Evolutionary conservation across 768 basidiomycete genomes (phyloP), one percentile per base, ranked within the genome.

Genomic region (Lentinula boryana): DNA sequence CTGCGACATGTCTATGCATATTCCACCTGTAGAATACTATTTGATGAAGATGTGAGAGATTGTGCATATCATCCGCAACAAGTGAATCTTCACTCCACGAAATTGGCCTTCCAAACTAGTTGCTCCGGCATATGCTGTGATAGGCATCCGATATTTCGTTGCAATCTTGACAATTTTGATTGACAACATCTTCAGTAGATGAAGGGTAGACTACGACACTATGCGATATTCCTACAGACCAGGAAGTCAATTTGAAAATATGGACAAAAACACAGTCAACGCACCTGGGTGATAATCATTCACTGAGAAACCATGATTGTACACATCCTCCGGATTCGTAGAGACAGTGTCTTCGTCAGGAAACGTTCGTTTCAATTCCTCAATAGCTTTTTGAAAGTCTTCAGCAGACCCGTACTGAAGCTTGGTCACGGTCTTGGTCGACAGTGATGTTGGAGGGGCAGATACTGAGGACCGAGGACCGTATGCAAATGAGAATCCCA

Each of bases 31-130:
- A 10, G 69, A 61, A 65, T 76, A 73, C 78, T 80, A 60, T 27
- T n/a, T 12, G 36, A 57, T 46, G 50, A 27, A 40, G 38, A 6
- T 61, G n/a, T 59, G 43, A 48, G 43, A 15, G 12, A 57, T 15
- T 18, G 18, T 36, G 36, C 44, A 27, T 41, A 33, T 56, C 10
- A 46, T 21, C 54, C 2, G 35, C 56, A 32, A 27, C 36, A 56
- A 53, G 23, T 35, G 15, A 60, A 36, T 12, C 72, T 83, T 61
- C 64, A 90, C 89, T 32, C 83, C 84, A 40, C 80, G 75, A 63
- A 81, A 85, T 63, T 92, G 88, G 0, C 92, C 92, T 68, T 95
- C 93, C 23, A 95, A 70, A 66, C 83, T 86, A 0, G 93, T 95
- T 1, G 87, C 93, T 9, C 91, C 93, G 0, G 87, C 85, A 70